Evolutionary conservation across 495 filamentous ascomycete species (phyloP), one percentile per base, ranked within the genome.

Genomic region (Penicillium malachiteum): DNA sequence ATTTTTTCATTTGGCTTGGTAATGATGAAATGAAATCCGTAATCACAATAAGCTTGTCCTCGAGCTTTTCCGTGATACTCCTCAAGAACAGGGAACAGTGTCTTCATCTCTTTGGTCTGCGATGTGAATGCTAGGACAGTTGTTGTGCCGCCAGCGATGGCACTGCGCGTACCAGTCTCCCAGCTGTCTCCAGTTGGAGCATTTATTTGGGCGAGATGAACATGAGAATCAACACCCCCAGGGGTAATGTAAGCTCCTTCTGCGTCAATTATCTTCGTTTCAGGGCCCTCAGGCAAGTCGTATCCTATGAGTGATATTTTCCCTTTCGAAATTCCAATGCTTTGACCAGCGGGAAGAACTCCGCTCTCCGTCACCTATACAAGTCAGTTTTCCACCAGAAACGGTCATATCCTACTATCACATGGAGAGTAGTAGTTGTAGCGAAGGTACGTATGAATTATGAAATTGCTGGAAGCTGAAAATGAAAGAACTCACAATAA

Each of bases 21-120:
- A 18, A 85, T 65, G 47, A 87, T 73, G 1, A 85, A 63, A 59
- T 87, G 83, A 64, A 84, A 84, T n/a, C 72, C 74, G 52, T 86
- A 87, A 59, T 86, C 84, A 48, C 74, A 77, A 64, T 84, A 84
- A 56, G 76, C 78, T 38, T 77, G 73, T 31, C 68, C 70, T 8
- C 50, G 48, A 2, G 82, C 77, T 30, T 73, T 71, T 6, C 50
- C 59, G 48, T 83, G 78, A n/a, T 78, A 79, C 6, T 69, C 74
- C 17, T 67, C 65, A 1, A 87, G 65, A 0, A 78, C 76, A 4
- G 66, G 64, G 11, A 81, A 66, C 8, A 85, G 67, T 2, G 74
- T 77, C n/a, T 75, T 63, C 30, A 81, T 73, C 18, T 58, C 64
- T 37, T 79, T 79, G 42, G 72, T 67, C 65, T 86, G 83, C 5